Conservation (phyloP, 352 stramenopile species). For the Thalassiosira livingstoniorum region DNA sequence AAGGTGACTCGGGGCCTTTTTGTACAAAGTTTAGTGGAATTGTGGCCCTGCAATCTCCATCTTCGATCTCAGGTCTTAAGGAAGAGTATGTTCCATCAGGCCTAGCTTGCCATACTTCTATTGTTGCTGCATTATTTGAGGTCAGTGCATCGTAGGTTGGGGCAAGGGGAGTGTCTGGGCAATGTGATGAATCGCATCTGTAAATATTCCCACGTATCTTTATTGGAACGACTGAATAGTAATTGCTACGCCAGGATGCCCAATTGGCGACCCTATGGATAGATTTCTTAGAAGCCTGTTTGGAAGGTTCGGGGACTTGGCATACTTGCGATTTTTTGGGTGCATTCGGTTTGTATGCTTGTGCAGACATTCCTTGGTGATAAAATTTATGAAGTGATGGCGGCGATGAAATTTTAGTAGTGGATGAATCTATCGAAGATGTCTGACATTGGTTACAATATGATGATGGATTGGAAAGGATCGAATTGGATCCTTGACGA, state of each 20-base stretch:
- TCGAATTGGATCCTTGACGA: too few relatives aligned
- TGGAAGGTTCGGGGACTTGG: too few relatives aligned
- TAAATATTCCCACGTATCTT: slow-evolving; percentile 38
- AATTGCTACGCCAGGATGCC: slow-evolving; percentile 45
- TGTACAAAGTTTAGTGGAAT: slow-evolving; percentile 19
- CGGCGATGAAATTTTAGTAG: too few relatives aligned
- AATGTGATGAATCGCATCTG: slow-evolving; percentile 3
- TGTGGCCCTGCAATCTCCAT: slow-evolving; percentile 67
- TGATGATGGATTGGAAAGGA: too few relatives aligned
- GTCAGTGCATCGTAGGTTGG: background rate
- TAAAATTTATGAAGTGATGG: slow-evolving; percentile 33
- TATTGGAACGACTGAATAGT: slow-evolving; percentile 30
- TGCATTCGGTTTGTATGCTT: slow-evolving; percentile 71
- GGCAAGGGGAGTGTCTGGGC: background rate
- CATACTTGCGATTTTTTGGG: slow-evolving; percentile 53
- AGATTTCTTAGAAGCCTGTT: slow-evolving; percentile 14
- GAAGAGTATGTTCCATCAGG: slow-evolving; percentile 72
- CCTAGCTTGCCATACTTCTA: slow-evolving; percentile 76
- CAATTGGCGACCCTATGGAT: slow-evolving; percentile 54
- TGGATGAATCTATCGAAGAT: too few relatives aligned
- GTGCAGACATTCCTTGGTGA: slow-evolving; percentile 55
- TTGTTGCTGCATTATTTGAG: slow-evolving; percentile 7
- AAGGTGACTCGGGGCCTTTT: background rate
- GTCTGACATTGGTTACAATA: too few relatives aligned
- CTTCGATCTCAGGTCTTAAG: slow-evolving; percentile 44